A percentile compares a stretch with the other conserved stretches of the same genome.
Conservation (phyloP, 345 rosid species). For the Ceriops tagal region DNA sequence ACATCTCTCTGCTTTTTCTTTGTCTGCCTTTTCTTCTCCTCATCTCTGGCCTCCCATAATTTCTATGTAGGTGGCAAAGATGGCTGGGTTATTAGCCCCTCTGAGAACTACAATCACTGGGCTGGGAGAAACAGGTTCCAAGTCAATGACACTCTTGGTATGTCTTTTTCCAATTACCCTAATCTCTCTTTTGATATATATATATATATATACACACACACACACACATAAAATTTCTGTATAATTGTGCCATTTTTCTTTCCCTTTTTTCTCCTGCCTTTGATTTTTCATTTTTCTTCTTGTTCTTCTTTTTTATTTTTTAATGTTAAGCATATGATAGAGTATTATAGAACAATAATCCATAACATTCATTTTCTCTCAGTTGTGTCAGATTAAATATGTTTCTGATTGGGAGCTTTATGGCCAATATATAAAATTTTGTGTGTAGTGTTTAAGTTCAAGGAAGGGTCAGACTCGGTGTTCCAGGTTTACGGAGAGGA, state of each 20-base stretch:
- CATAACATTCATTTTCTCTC: too few species aligned
- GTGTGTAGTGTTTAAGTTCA: constrained; percentile 42
- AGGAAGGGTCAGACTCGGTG: constrained; percentile 58
- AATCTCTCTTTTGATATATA: too few species aligned
- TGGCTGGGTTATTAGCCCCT: constrained; percentile 52
- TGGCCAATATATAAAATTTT: not conserved
- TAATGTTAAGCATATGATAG: not conserved
- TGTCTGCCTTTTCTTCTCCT: constrained; percentile 15
- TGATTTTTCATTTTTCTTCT: not conserved
- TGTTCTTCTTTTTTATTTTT: too few species aligned
- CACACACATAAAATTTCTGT: not conserved
- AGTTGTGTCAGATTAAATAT: too few species aligned
- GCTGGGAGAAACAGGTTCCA: constrained; percentile 49
- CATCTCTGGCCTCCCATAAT: constrained; percentile 26
- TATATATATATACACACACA: too few species aligned
- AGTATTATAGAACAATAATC: too few species aligned
- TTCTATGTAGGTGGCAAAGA: constrained; percentile 61
- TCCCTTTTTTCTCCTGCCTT: not conserved
- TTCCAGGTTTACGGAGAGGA: constrained; percentile 50
- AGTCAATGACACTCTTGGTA: constrained; percentile 61
- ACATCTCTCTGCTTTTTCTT: constrained; percentile 23
- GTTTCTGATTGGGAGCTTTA: too few species aligned
- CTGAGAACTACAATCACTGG: constrained; percentile 49
- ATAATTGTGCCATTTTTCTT: not conserved
- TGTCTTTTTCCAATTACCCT: not conserved